phyloP scores from a whole-genome alignment of 495 filamentous ascomycete genomes.

The Neurospora sp. region DNA sequence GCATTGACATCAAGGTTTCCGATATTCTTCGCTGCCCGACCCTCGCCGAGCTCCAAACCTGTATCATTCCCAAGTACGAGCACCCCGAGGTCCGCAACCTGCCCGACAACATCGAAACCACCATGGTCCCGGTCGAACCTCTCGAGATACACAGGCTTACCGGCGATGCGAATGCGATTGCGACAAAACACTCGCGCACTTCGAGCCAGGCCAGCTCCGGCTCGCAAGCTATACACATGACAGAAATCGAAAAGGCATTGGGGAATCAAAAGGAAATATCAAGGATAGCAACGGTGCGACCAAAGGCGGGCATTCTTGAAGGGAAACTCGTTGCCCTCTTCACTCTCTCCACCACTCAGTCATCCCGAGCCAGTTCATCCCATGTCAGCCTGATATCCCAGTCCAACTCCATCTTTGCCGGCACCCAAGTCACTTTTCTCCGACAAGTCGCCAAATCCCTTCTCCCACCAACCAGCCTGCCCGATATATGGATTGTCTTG shows the following conservation, averaged over 20 bases:
- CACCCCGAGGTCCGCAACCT: slow-evolving; percentile 2
- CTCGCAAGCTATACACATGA: slow-evolving; percentile 8
- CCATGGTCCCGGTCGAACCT: slow-evolving; percentile 8
- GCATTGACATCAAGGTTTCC: slow-evolving; percentile 25
- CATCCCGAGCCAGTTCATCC: slow-evolving; percentile 15
- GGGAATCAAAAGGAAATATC: slow-evolving; percentile 18
- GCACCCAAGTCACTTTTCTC: slow-evolving; percentile 26
- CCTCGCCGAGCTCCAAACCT: slow-evolving; percentile 29
- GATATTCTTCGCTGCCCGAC: slow-evolving; percentile 34
- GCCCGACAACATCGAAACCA: slow-evolving; percentile 8
- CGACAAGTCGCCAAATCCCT: slow-evolving; percentile 18
- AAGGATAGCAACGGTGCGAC: slow-evolving; percentile 29
- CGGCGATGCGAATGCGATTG: not conserved
- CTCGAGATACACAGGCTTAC: slow-evolving; percentile 9
- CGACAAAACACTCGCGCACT: slow-evolving; percentile 9
- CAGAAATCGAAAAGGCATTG: slow-evolving; percentile 21
- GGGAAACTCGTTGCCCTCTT: slow-evolving; percentile 33
- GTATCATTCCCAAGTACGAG: slow-evolving; percentile 18
- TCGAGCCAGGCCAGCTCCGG: slow-evolving; percentile 14
- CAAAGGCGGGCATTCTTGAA: slow-evolving; percentile 38
- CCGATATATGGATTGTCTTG: slow-evolving; percentile 33
- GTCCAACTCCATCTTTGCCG: slow-evolving; percentile 27
- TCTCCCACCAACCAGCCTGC: slow-evolving; percentile 20
- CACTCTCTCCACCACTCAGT: slow-evolving; percentile 21
- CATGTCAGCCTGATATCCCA: slow-evolving; percentile 27